Conservation (phyloP, 169 alveolate species). For the Cyclospora cayetanensis region DNA sequence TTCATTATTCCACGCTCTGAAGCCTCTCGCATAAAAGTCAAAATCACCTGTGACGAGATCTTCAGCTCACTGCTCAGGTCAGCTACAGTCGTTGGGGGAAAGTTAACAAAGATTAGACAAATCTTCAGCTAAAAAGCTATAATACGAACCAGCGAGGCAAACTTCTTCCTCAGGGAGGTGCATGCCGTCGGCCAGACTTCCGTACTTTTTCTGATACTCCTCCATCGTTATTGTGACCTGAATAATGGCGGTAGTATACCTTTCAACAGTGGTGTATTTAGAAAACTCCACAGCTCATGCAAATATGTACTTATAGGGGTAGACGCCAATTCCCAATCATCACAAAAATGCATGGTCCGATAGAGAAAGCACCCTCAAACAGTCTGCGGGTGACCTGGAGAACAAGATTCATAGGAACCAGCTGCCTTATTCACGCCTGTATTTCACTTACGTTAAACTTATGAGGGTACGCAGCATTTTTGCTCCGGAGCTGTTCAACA, state of each 20-base stretch:
- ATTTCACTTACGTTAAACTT: not conserved
- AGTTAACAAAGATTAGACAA: not conserved
- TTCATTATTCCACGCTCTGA: conserved; percentile 9
- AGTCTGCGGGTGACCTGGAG: not conserved
- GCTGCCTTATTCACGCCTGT: not conserved
- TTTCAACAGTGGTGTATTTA: no score
- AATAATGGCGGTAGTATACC: no score
- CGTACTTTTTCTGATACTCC: conserved; percentile 81
- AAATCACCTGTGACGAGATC: not conserved
- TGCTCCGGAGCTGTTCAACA: conserved; percentile 60
- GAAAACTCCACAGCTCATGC: no score
- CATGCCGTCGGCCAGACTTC: conserved; percentile 81
- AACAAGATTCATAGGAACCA: not conserved
- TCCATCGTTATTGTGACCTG: conserved; percentile 28
- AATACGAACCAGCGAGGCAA: conserved; percentile 89
- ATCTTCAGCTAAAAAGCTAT: no score
- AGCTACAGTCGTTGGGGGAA: not conserved
- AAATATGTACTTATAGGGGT: no score
- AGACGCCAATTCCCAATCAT: not conserved
- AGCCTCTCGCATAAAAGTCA: not conserved
- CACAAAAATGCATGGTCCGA: not conserved
- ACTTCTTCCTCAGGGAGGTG: conserved; percentile 79
- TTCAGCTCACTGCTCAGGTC: not conserved
- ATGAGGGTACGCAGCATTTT: conserved; percentile 45
- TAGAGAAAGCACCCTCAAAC: not conserved